These are phyloP conservation scores for Kazachstania kunashirensis DNA, from an alignment of 805 yeast genomes.

Conservation along the genomic window DNA sequence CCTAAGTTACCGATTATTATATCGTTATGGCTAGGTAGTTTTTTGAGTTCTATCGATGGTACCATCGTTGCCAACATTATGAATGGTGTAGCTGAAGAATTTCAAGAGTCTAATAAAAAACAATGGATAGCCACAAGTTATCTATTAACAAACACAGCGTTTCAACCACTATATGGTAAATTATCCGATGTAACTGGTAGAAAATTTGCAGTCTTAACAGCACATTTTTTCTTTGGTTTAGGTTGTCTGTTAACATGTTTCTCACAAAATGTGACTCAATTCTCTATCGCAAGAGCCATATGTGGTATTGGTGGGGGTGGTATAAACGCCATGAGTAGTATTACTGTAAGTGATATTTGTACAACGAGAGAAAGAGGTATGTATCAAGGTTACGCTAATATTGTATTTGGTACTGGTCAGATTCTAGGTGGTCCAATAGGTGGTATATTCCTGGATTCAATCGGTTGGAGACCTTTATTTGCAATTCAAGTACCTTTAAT, in stretches of 20 bases:
- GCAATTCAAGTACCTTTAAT: constrained; percentile 40
- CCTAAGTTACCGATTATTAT: constrained; percentile 26
- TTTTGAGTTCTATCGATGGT: constrained; percentile 37
- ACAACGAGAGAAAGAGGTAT: constrained; percentile 69
- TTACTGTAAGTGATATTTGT: constrained; percentile 66
- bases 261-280: constrained; percentile 26
- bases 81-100: constrained; percentile 38
- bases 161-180: constrained; percentile 59
- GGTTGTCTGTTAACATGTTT: constrained; percentile 39
- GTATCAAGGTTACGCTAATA: constrained; percentile 74
- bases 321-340: constrained; percentile 61
- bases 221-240: constrained; percentile 35
- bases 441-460: constrained; percentile 46
- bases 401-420: constrained; percentile 68
- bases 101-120: constrained; percentile 38
- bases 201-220: constrained; percentile 33
- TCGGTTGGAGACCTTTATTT: constrained; percentile 60
- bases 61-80: constrained; percentile 43
- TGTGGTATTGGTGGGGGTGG: constrained; percentile 95
- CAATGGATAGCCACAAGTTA: constrained; percentile 65
- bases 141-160: constrained; percentile 53
- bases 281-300: constrained; percentile 52
- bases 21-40: constrained; percentile 40
- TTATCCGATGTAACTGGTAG: constrained; percentile 49
- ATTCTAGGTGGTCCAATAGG: constrained; percentile 59